Base-by-base conservation (phyloP, 1,284 basidiomycete species). In the Sporisorium sorghi region DNA sequence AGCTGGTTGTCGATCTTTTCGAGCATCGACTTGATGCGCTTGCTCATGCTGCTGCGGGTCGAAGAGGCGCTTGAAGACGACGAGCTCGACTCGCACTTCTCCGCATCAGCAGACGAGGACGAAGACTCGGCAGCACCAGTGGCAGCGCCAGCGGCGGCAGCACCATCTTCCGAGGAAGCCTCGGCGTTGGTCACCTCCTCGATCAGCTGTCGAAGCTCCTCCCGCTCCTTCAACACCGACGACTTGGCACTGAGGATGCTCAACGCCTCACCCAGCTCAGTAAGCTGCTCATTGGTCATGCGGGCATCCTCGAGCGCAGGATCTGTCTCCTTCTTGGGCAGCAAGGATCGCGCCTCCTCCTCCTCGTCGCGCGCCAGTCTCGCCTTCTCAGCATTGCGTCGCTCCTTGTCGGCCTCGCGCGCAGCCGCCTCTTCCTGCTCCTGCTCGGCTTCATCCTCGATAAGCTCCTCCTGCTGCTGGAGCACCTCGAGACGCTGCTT, bases 361-460 rank as follows among this genome's bases (percentile, higher is more conserved):
- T 75, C 78, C 52, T 77, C 79, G 53, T 77, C 79, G 53, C 69
- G 64, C 23, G 66, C 74, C 28, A 76, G 69, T 48, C 73, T 69
- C 40, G 74, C 78, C 75, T 79, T 78, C 61, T 84, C 78, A n/a
- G 73, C 73, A 76, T 92, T 90, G 73, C 90, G 90, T 50, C 90
- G 89, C 85, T 93, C 92, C 82, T 90, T 90, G 85, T 91, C 91
- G 46, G 91, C 91, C 77, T 93, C 90, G 71, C 93, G 90, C 39
- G 94, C 92, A 80, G 92, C 92, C 82, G 93, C 92, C 85, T 97
- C 95, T 85, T 97, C 95, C 84, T 87, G 77, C 80, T 99, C 97
- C 86, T 99, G 96, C 85, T 97, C 96, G 73, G 95, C 91, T 86
- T 99, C 96, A 84, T 98, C 96, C 85, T 98, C 95, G 84, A 99